Evolutionary conservation across 2,329 filamentous ascomycete genomes (phyloP), one percentile per base, ranked within the genome.

Genomic region (Torrubiella hemipterigena): DNA sequence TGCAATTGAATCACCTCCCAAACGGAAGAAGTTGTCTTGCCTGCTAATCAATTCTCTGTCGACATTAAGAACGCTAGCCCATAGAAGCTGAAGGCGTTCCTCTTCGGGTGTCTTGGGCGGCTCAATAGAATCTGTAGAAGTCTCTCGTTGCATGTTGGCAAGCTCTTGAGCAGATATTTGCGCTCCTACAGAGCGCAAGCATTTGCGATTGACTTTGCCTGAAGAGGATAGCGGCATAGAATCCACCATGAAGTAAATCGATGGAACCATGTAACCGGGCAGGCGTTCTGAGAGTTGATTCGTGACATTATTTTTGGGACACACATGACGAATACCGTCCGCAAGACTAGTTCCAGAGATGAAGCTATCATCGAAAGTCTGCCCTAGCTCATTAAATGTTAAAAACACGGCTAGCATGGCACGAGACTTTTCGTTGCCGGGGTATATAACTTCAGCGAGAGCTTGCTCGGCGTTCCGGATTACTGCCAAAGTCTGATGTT

Each of bases 1-100:
- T 3, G 44, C 43, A 17, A 65, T 61, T 7, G 60, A 64, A 27
- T 65, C 60, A 3, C 61, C 61, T 3, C 61, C 61, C 1, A 62
- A 42, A 5, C 42, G 40, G 12, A 61, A 47, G 30, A 65, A 63
- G 27, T 50, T 49, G 21, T 49, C 44, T 11, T 51, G 46, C 1
- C 46, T 31, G 1, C 48, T 42, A 16, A 57, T 42, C 3, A 51
- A 40, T 0, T 45, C 43, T 0, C 46, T 35, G 0, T 49, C 35
- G 4, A 61, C 37, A 29, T 58, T 54, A 7, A 68, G 49, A 1
- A 64, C 49, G 13, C 52, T 45, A 1, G 55, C 50, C 54, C 59
- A 67, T n/a, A 64, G 50, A 14, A 11, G 12, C 14, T 24, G 22
- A 11, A 24, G 12, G 22, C 22, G 22, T 11, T n/a, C 5, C 14